phyloP scores from a whole-genome alignment of 768 basidiomycete genomes.

The Pleurotus citrinopileatus region DNA sequence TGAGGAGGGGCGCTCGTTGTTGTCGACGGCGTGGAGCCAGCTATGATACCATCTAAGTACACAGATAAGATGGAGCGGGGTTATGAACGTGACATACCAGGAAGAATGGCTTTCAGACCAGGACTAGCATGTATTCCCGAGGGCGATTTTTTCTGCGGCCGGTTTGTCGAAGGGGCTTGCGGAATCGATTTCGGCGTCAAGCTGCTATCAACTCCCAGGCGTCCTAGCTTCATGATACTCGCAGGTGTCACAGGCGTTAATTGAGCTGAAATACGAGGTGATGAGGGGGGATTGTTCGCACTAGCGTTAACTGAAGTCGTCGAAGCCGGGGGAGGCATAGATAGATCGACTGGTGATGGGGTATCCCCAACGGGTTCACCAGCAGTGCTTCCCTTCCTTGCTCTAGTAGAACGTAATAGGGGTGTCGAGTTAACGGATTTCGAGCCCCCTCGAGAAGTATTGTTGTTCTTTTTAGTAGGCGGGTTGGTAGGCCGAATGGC shows the following conservation, averaged over 20 bases:
- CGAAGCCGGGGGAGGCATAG: conserved; percentile 82
- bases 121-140: conserved; percentile 41
- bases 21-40: conserved; percentile 18
- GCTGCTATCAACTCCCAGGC: conserved; percentile 48
- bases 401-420: conserved; percentile 43
- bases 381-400: conserved; percentile 38
- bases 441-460: conserved; percentile 25
- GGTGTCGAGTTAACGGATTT: conserved; percentile 64
- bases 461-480: conserved; percentile 21
- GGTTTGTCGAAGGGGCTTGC: conserved; percentile 22
- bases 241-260: conserved; percentile 86
- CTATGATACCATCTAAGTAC: conserved; percentile 10
- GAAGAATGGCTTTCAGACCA: conserved; percentile 68
- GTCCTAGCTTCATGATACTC: conserved; percentile 86
- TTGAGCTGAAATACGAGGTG: conserved; percentile 22
- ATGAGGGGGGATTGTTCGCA: conserved; percentile 2
- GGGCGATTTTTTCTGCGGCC: conserved; percentile 25
- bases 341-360: conserved; percentile 84
- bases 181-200: conserved; percentile 21
- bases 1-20: conserved; percentile 11
- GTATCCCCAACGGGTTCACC: conserved; percentile 49
- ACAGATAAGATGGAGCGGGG: neutral
- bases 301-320: conserved; percentile 3
- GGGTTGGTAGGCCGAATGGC: conserved; percentile 38
- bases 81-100: conserved; percentile 46